phyloP scores from a whole-genome alignment of 495 filamentous ascomycete genomes.

The Aspergillus avenaceus region DNA sequence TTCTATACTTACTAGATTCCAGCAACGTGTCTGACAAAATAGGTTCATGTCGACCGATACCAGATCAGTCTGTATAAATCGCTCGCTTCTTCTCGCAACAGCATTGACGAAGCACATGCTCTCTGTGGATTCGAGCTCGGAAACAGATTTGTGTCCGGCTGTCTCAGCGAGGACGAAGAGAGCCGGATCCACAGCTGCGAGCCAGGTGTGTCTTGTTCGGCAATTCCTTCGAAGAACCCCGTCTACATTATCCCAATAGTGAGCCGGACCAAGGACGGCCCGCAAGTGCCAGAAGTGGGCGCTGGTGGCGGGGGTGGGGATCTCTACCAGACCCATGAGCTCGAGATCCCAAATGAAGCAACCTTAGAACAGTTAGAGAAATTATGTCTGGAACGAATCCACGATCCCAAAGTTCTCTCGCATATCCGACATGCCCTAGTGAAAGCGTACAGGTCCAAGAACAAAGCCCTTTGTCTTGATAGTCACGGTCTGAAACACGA shows the following conservation, averaged over 20 bases:
- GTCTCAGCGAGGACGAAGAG: constrained; percentile 58
- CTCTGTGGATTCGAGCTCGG: constrained; percentile 75
- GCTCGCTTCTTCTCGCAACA: constrained; percentile 37
- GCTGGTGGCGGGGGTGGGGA: constrained; percentile 79
- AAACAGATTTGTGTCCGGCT: constrained; percentile 64
- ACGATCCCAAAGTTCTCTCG: constrained; percentile 26
- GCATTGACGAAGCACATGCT: constrained; percentile 55
- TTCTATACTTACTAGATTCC: too few relatives aligned
- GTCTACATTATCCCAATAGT: constrained; percentile 81
- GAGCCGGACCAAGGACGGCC: constrained; percentile 48
- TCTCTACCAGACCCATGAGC: constrained; percentile 58
- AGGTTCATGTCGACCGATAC: constrained; percentile 84
- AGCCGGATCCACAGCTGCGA: constrained; percentile 90
- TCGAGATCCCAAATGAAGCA: constrained; percentile 50
- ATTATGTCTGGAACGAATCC: constrained; percentile 39
- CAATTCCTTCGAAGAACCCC: constrained; percentile 46
- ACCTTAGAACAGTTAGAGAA: constrained; percentile 45
- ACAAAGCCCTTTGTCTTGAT: constrained; percentile 37
- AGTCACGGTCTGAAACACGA: constrained; percentile 35
- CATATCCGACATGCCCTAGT: constrained; percentile 30
- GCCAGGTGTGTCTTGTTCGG: constrained; percentile 60
- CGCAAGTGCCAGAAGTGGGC: constrained; percentile 66
- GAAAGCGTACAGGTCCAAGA: constrained; percentile 30
- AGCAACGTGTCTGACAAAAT: constrained; percentile 8
- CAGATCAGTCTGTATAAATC: constrained; percentile 71